Base-by-base conservation (phyloP, 257 asterid species). In the Gentiana macrophylla region DNA sequence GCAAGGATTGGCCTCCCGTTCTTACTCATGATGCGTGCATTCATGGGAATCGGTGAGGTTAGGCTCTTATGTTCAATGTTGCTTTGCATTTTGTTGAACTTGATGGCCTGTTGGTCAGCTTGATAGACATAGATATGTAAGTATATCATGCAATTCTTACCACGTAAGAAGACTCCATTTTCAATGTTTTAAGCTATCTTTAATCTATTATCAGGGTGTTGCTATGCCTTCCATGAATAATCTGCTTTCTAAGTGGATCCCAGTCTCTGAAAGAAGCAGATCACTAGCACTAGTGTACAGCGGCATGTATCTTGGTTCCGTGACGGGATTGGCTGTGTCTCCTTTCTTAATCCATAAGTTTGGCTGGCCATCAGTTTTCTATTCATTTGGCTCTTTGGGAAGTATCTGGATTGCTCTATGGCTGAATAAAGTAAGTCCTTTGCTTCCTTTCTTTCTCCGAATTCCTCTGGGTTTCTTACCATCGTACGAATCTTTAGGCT, bases 211-310 rank as follows among this genome's bases (percentile, higher is more conserved):
- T 51, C 72, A 69, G 76, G 79, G 82, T 72, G 77, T 87, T 60
- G 98, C 98, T 36, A 91, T 92, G 98, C 98, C 98, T 72, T 93
- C 97, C 56, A 85, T 92, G 98, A 92, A 88, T 64, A 88, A 85
- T 76, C 64, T 92, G 70, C 68, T 92, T 51, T 92, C 97, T 43
- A 88, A 85, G 64, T 92, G 99, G 97, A 71, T 92, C 77, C 99
- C 97, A 12, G 90, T 91, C 68, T 84, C 98, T 0, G 98, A 91
- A 78, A 83, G 98, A 78, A 91, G 98, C 91, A 84, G 98, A 81
- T 92, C 97, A 57, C 90, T 92, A 59, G 90, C 95, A 12, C 81
- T 92, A 48, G 99, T 88, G 35, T 91, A 91, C 80, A 91, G 98
- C 46, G 98, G 98, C 72, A 91, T 91, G 98, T 91, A 92, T 74